Percentiles rank a stretch among this genome's conserved stretches.
Evolutionary conservation across 108 stramenopile species (phyloP).

Genomic region (Nitzschia sp.): DNA sequence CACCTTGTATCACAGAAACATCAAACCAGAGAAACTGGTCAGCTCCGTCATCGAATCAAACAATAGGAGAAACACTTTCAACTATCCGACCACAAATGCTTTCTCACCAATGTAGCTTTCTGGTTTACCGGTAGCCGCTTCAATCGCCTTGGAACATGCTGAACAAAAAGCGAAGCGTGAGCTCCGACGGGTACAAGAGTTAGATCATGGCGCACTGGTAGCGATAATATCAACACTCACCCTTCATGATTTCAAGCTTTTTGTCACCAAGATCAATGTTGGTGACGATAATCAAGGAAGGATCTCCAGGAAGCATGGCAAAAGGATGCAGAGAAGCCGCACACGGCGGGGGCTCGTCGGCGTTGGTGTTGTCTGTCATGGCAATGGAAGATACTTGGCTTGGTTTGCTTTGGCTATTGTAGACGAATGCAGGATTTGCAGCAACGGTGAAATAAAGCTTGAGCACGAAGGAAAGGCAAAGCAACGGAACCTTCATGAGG

Average conservation of each 20-base stretch:
- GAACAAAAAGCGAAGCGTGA: no score
- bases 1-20: slow-evolving; percentile 57
- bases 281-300: slow-evolving; percentile 66
- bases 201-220: no score
- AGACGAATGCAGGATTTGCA: slow-evolving; percentile 1
- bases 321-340: slow-evolving; percentile 23
- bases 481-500: background rate
- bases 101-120: slow-evolving; percentile 76
- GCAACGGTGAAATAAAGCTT: background rate
- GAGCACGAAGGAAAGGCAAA: background rate
- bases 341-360: background rate
- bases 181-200: background rate
- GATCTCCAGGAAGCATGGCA: slow-evolving; percentile 68
- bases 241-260: slow-evolving; percentile 78
- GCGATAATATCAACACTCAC: slow-evolving; percentile 23
- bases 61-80: background rate
- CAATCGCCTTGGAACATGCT: slow-evolving; percentile 64
- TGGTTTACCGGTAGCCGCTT: slow-evolving; percentile 65
- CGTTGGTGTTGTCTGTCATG: background rate
- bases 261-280: slow-evolving; percentile 81
- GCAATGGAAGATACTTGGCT: background rate
- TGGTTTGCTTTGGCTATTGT: background rate
- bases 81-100: no score
- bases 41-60: background rate
- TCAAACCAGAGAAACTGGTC: no score